A percentile compares a stretch with the other conserved stretches of the same genome.
phyloP scores from a whole-genome alignment of 108 stramenopile genomes.

The Schizochytrium sp. region DNA sequence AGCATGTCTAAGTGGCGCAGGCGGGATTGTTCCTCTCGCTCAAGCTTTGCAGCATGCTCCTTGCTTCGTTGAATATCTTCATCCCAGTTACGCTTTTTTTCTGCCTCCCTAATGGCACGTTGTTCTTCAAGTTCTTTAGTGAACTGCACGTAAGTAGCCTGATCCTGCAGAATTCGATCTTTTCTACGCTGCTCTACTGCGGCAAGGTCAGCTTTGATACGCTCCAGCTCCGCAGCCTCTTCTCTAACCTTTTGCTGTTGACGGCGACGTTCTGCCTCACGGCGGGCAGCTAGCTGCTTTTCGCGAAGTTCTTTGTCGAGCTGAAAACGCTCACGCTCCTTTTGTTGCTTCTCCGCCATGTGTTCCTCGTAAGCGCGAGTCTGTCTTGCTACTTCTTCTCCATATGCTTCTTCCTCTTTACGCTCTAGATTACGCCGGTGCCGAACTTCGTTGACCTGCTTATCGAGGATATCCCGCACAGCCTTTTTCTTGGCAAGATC shows the following conservation, averaged over 20 bases:
- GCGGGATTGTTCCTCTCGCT: conserved; percentile 57
- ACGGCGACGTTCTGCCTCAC: background rate
- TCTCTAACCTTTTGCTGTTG: conserved; percentile 3
- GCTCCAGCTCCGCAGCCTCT: conserved; percentile 45
- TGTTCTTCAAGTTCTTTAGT: background rate
- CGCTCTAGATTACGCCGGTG: conserved; percentile 26
- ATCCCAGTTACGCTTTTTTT: conserved; percentile 9
- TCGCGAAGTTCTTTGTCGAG: conserved; percentile 51
- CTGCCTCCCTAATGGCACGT: background rate
- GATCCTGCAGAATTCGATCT: background rate
- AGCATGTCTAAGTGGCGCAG: conserved; percentile 13
- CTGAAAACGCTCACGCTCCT: conserved; percentile 4
- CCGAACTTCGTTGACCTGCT: conserved; percentile 13
- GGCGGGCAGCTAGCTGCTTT: background rate
- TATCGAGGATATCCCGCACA: background rate
- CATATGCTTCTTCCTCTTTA: conserved; percentile 40
- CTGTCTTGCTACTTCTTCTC: background rate
- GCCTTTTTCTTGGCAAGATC: conserved; percentile 17
- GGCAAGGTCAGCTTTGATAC: background rate
- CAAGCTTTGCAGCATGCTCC: conserved; percentile 46
- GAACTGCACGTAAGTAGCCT: background rate
- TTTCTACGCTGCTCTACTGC: conserved; percentile 5
- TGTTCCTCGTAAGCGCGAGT: conserved; percentile 12
- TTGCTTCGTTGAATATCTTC: conserved; percentile 49
- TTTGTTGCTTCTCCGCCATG: background rate